Base-by-base conservation (phyloP, 495 filamentous ascomycete species). In the Penicillium arizonense region DNA sequence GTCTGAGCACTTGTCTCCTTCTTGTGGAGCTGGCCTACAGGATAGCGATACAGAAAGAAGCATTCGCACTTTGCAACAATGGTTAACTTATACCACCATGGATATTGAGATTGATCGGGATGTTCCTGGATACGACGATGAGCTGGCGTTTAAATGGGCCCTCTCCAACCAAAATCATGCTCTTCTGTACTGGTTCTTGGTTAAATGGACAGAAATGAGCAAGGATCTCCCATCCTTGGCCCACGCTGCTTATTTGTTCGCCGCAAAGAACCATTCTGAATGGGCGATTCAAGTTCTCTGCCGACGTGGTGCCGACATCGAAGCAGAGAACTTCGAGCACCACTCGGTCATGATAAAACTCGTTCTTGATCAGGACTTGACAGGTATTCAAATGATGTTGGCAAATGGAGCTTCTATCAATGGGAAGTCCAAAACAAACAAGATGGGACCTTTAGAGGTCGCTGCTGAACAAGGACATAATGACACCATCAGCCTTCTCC, bases 301-400 rank as follows among this genome's bases (percentile, higher is more conserved):
- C 3, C 52, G 54, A 16, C 55, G 51, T 8, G 50, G 52, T 16
- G 50, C 52, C 7, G 50, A 64, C 38, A 62, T 67, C 23, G 49
- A 64, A 2, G 12, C 26, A 0, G 20, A 30, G 0, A 48, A 50
- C 7, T 2, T 8, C 3, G 23, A 39, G 11, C 48, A 43, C 0
- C 40, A 37, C 4, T 61, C 65, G 0, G 49, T 61, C 0, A 38
- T 71, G n/a, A 28, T 65, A 4, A 46, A 57, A 12, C 5, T 16
- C 21, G 33, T 63, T 5, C 12, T 10, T 2, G 6, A 9, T 7
- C 33, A 13, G 3, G 45, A 61, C 16, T n/a, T 42, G 1, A 42
- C 48, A 20, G 59, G 55, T 1, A 14, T 32, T 1, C 8, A 18
- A 16, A 43, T 2, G 1, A 46, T 68, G 23, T 52, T 65, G 10